Evolutionary conservation across 768 basidiomycete genomes (phyloP).

Genomic region (Leccinum ochraceum): DNA sequence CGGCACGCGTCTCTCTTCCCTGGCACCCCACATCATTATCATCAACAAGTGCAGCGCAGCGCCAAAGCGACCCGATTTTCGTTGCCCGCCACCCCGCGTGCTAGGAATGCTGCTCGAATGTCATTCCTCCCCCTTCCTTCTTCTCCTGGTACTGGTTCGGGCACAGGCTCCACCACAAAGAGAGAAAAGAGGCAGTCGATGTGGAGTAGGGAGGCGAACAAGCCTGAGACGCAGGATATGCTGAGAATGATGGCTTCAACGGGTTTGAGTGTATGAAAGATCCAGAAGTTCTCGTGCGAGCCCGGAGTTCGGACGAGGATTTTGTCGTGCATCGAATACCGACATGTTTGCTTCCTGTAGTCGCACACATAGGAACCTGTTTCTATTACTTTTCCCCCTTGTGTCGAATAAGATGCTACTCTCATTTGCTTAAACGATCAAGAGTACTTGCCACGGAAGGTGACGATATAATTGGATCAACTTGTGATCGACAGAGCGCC

Average conservation of each 20-base stretch:
- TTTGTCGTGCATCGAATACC: neutral
- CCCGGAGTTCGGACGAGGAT: neutral
- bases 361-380: neutral
- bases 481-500: neutral
- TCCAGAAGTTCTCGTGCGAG: neutral
- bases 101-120: neutral
- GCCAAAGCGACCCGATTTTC: constrained; percentile 19
- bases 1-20: constrained; percentile 15
- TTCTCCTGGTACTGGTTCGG: neutral
- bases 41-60: constrained; percentile 9
- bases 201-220: constrained; percentile 20
- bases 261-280: neutral
- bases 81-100: constrained; percentile 9
- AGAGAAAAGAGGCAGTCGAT: constrained; percentile 19
- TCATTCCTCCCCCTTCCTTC: neutral
- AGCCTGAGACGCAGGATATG: constrained; percentile 26
- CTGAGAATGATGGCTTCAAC: constrained; percentile 13
- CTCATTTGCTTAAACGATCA: neutral
- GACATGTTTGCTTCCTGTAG: neutral
- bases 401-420: neutral
- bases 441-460: neutral
- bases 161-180: neutral
- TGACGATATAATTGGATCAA: neutral
- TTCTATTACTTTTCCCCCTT: neutral
- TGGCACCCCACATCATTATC: neutral